Evolutionary conservation across 2,329 filamentous ascomycete species (phyloP).

Genomic region (Cytospora piceae): DNA sequence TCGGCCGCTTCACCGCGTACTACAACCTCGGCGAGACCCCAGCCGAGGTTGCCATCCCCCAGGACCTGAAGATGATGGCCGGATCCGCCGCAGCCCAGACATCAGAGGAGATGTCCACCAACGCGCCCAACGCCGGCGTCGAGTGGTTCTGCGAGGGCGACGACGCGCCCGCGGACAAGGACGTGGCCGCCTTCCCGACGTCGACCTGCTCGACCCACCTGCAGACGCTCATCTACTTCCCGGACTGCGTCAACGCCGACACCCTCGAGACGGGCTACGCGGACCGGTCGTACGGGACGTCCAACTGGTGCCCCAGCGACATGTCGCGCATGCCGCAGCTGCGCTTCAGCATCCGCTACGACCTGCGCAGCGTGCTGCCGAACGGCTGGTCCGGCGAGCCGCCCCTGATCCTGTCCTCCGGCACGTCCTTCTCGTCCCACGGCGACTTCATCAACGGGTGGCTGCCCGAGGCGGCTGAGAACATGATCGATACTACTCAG

Average conservation of each 20-base stretch:
- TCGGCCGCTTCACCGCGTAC: constrained; percentile 33
- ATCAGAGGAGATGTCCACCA: constrained; percentile 36
- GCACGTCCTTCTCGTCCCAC: constrained; percentile 45
- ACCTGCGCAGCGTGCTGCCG: constrained; percentile 44
- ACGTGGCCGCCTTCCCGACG: constrained; percentile 72
- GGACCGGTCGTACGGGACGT: constrained; percentile 38
- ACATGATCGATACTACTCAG: constrained; percentile 43
- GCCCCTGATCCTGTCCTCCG: constrained; percentile 45
- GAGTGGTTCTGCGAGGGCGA: constrained; percentile 35
- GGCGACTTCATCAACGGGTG: constrained; percentile 54
- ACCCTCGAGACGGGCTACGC: constrained; percentile 38
- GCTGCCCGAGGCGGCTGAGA: constrained; percentile 45
- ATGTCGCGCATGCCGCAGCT: constrained; percentile 48
- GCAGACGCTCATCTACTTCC: constrained; percentile 59
- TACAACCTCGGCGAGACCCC: constrained; percentile 33
- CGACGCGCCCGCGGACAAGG: constrained; percentile 58
- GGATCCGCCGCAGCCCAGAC: constrained; percentile 47
- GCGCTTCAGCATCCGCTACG: constrained; percentile 50
- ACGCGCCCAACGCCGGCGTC: constrained; percentile 33
- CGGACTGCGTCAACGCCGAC: constrained; percentile 44
- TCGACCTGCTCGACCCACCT: constrained; percentile 67
- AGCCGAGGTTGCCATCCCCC: constrained; percentile 33
- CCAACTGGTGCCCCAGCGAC: constrained; percentile 43
- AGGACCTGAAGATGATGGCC: constrained; percentile 40
- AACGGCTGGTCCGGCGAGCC: constrained; percentile 46